These are phyloP conservation scores for Neovahlkampfia damariscottae DNA, from an alignment of 78 protist species.

Conservation along the genomic window DNA sequence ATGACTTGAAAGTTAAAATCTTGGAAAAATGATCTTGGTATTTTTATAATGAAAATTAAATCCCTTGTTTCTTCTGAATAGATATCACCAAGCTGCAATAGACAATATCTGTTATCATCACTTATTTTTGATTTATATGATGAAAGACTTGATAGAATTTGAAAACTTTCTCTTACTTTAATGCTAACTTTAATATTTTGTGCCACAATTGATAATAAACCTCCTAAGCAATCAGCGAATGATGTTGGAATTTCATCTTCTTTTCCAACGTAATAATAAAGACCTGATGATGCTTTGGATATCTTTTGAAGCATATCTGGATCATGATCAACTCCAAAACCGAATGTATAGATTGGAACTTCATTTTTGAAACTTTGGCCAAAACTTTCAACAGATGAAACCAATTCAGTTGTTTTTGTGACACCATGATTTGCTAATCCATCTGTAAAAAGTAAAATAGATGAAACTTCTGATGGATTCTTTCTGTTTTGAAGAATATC, in stretches of 20 bases:
- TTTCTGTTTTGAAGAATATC: neutral
- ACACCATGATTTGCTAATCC: constrained; percentile 44
- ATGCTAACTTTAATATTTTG: constrained; percentile 4
- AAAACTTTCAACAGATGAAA: too few relatives aligned
- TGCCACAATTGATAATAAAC: constrained; percentile 30
- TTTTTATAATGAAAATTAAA: neutral
- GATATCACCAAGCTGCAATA: too few relatives aligned
- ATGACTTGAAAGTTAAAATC: neutral
- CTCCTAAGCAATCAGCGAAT: constrained; percentile 43
- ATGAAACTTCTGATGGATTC: neutral
- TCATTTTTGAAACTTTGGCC: too few relatives aligned
- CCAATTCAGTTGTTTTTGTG: too few relatives aligned
- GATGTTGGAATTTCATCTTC: neutral
- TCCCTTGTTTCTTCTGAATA: constrained; percentile 14
- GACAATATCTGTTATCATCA: too few relatives aligned
- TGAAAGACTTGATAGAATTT: too few relatives aligned
- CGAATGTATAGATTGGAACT: constrained; percentile 3
- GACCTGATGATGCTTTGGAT: constrained; percentile 13
- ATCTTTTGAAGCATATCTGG: constrained; percentile 8
- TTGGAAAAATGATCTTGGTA: neutral
- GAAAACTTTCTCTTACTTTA: neutral
- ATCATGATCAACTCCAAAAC: constrained; percentile 29
- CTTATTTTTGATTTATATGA: neutral
- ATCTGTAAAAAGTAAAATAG: constrained; percentile 40
- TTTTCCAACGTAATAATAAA: constrained; percentile 27